A percentile compares a stretch with the other conserved stretches of the same genome.
Conservation (phyloP, 495 filamentous ascomycete species). For the Penicillium canescens region DNA sequence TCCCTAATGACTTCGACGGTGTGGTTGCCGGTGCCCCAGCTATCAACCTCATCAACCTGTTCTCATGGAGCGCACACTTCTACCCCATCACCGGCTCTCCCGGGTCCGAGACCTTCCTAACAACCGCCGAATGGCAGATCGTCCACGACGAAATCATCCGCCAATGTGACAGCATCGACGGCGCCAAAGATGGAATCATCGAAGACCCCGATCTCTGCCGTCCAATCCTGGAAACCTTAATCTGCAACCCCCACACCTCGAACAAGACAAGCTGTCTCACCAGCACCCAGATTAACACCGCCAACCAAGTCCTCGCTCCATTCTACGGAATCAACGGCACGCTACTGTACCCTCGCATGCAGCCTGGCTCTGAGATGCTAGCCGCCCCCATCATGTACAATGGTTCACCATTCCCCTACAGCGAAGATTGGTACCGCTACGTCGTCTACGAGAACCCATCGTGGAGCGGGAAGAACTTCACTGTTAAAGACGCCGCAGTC, state of each 20-base stretch:
- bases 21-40: constrained; percentile 61
- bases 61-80: constrained; percentile 56
- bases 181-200: constrained; percentile 70
- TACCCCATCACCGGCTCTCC: constrained; percentile 48
- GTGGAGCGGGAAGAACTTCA: constrained; percentile 47
- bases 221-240: constrained; percentile 51
- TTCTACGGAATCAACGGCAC: constrained; percentile 50
- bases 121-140: constrained; percentile 46
- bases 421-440: constrained; percentile 52
- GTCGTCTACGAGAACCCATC: constrained; percentile 52
- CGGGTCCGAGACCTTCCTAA: constrained; percentile 51
- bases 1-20: constrained; percentile 62
- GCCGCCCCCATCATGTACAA: constrained; percentile 35
- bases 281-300: constrained; percentile 53
- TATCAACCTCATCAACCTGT: constrained; percentile 50
- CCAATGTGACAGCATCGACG: constrained; percentile 68
- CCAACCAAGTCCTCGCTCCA: constrained; percentile 55
- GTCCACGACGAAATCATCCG: constrained; percentile 59
- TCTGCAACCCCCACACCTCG: constrained; percentile 41
- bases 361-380: constrained; percentile 41
- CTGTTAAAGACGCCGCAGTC: constrained; percentile 36
- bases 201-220: constrained; percentile 56
- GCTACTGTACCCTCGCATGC: constrained; percentile 56
- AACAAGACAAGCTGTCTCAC: constrained; percentile 53
- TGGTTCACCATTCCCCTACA: constrained; percentile 41